Base-by-base conservation (phyloP, 257 asterid genomes). In the Craterostigma plantagineum region DNA sequence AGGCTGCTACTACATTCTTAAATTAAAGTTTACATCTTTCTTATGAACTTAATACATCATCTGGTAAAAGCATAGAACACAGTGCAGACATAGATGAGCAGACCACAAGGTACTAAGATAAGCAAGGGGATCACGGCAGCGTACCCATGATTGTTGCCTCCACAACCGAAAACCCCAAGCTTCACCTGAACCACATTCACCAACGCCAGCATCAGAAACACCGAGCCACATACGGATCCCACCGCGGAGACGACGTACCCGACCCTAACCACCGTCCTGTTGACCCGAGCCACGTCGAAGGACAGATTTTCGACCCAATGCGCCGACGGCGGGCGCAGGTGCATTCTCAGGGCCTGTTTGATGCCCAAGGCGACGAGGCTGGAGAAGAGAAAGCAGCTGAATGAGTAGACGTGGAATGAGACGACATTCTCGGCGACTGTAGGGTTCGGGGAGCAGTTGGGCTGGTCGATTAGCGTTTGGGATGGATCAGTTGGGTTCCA, bases 311-410 rank as follows among this genome's bases (percentile, higher is more conserved):
- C 17, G 44, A 7, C 17, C 17, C 7, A 16, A 16, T 43, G 18
- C 50, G 18, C 42, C 62, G 48, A 47, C 66, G 81, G 35, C 58
- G 66, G 45, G 34, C 64, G 58, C 1, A 67, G 54, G 38, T 75
- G 61, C 35, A 81, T 40, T 36, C 91, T 41, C 34, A 63, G 53
- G 38, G 75, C 94, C 69, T 81, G 92, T 63, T 86, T 85, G 15
- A 81, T 72, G 39, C 77, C 80, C 61, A 86, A 34, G 0, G 94
- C 92, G 8, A 69, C 63, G 9, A 81, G 83, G 72, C 94, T 86
- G 48, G 96, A 86, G 72, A 81, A 86, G 16, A 86, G 92, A 63
- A 77, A 86, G 57, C 78, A 77, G 70, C 87, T 64, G 76, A 86
- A 86, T 38, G 44, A 92, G 78, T 70, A 77, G 18, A 86, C 96